A percentile compares a stretch with the other conserved stretches of the same genome.
These are phyloP conservation scores for Alternaria arbusti DNA, from an alignment of 2,329 filamentous ascomycete species.

Conservation along the genomic window DNA sequence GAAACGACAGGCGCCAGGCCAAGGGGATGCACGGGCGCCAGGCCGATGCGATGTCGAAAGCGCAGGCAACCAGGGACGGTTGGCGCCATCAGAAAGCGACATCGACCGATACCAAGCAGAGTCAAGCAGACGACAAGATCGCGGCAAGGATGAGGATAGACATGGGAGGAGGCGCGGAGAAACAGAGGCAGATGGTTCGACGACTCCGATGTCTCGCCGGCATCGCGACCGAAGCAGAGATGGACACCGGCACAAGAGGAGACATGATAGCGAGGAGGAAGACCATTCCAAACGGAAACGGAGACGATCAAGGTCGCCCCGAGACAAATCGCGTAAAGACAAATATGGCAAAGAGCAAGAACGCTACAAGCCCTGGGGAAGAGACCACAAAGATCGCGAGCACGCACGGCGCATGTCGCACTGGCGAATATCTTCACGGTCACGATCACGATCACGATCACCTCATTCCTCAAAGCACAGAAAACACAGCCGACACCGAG, in stretches of 20 bases:
- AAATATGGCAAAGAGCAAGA: conserved; percentile 17
- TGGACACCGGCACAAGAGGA: conserved; percentile 20
- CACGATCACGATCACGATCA: conserved; percentile 27
- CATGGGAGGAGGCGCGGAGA: conserved; percentile 10
- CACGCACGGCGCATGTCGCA: conserved; percentile 23
- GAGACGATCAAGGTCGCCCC: conserved; percentile 24
- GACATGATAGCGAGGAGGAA: conserved; percentile 18
- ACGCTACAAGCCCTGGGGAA: conserved; percentile 11
- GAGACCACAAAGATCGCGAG: conserved; percentile 9
- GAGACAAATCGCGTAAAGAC: conserved; percentile 10
- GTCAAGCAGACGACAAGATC: conserved; percentile 22
- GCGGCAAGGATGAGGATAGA: conserved; percentile 24
- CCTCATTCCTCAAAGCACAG: conserved; percentile 17
- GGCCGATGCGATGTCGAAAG: conserved; percentile 4
- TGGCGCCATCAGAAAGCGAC: conserved; percentile 26
- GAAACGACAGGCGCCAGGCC: conserved; percentile 16
- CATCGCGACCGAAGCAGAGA: conserved; percentile 23
- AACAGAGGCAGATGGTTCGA: conserved; percentile 8
- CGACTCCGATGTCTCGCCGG: background rate
- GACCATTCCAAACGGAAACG: conserved; percentile 19
- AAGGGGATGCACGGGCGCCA: conserved; percentile 2
- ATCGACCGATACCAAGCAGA: conserved; percentile 23
- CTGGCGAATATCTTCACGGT: conserved; percentile 25
- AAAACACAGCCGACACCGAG: conserved; percentile 12
- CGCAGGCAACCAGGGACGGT: conserved; percentile 21